A percentile compares a stretch with the other conserved stretches of the same genome.
phyloP scores from a whole-genome alignment of 164 flowering plant species.

The Malania oleifera region DNA sequence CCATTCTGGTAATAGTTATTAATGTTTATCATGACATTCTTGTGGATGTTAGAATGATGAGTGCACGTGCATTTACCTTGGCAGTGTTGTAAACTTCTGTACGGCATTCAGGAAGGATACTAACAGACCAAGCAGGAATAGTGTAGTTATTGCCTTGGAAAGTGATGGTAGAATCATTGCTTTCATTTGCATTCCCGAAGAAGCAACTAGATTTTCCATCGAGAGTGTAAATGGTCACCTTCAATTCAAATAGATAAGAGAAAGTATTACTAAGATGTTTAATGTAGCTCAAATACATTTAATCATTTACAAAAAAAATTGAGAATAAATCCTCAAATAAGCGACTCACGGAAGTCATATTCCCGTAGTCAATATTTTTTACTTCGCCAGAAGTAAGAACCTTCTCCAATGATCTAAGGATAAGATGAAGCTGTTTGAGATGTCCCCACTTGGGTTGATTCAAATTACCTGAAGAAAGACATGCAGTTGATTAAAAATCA shows the following conservation, averaged over 20 bases:
- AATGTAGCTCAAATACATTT: background rate
- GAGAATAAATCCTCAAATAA: background rate
- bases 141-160: conserved; percentile 15
- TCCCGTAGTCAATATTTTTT: conserved; percentile 1
- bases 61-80: conserved; percentile 17
- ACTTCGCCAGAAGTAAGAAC: conserved; percentile 21
- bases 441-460: conserved; percentile 54
- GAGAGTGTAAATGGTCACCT: conserved; percentile 22
- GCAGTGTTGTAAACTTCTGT: conserved; percentile 43
- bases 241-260: background rate
- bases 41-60: too few relatives aligned
- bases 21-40: too few relatives aligned
- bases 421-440: conserved; percentile 33
- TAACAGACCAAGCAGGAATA: conserved; percentile 45
- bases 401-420: conserved; percentile 28
- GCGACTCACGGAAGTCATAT: conserved; percentile 6
- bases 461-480: conserved; percentile 14
- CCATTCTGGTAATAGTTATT: too few relatives aligned
- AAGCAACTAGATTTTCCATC: conserved; percentile 26
- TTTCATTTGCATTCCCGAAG: conserved; percentile 19
- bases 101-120: conserved; percentile 31
- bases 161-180: conserved; percentile 5
- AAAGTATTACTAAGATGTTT: too few relatives aligned
- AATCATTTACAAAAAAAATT: background rate
- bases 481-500: background rate